These are phyloP conservation scores for Chenopodium quinoa DNA, from an alignment of 148 eudicot genomes.

Conservation along the genomic window DNA sequence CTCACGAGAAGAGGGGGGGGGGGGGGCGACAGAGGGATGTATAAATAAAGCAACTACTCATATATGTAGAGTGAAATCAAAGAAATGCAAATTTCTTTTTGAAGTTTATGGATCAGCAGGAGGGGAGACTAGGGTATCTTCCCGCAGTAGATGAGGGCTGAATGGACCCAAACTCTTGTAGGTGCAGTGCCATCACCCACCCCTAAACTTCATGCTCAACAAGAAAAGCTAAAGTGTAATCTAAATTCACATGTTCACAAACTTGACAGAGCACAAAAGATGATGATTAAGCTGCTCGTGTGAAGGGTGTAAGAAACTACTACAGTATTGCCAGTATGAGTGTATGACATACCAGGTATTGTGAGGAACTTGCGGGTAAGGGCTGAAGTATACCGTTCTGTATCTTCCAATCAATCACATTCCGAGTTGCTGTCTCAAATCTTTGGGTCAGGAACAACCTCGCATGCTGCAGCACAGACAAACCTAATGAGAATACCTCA, in stretches of 20 bases:
- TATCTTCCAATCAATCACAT: constrained; percentile 74
- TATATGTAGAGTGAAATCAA: no score
- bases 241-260: neutral
- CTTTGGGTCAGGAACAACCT: constrained; percentile 60
- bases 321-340: neutral
- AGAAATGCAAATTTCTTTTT: no score
- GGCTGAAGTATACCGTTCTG: constrained; percentile 60
- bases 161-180: neutral
- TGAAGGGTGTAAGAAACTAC: neutral
- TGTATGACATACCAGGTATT: constrained; percentile 54
- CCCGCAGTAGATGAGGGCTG: no score
- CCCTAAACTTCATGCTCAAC: neutral
- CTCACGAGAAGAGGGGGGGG: no score
- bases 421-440: constrained; percentile 63
- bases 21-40: no score
- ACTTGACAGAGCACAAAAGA: neutral
- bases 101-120: no score
- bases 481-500: neutral
- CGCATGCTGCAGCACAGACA: constrained; percentile 58
- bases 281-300: neutral
- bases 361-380: constrained; percentile 60
- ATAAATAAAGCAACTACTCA: no score
- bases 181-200: neutral
- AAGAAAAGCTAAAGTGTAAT: neutral
- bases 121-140: neutral